These are phyloP conservation scores for Penicillium hesseltinei DNA, from an alignment of 2,329 filamentous ascomycete genomes.

Conservation along the genomic window DNA sequence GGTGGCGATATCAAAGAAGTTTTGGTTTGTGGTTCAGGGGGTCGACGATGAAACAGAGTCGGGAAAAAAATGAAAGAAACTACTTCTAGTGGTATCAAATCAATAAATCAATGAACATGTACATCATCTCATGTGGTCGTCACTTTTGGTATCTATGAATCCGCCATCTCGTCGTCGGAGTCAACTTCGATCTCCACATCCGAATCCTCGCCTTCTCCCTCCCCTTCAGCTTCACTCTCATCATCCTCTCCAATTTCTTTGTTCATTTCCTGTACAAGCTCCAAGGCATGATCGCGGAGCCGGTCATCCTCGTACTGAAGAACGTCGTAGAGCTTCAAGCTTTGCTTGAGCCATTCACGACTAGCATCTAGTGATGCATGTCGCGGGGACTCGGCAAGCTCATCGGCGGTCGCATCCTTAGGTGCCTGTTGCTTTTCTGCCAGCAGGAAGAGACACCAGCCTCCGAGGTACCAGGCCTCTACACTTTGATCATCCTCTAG, in stretches of 20 bases:
- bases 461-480: constrained; percentile 95
- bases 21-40: background rate
- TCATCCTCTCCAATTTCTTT: constrained; percentile 63
- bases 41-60: background rate
- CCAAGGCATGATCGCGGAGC: constrained; percentile 45
- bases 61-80: background rate
- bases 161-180: constrained; percentile 55
- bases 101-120: constrained; percentile 23
- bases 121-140: constrained; percentile 28
- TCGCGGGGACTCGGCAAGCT: constrained; percentile 52
- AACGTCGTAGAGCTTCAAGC: constrained; percentile 71
- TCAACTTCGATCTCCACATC: constrained; percentile 58
- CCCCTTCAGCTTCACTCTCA: constrained; percentile 54
- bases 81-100: constrained; percentile 34
- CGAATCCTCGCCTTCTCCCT: constrained; percentile 52
- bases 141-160: constrained; percentile 34
- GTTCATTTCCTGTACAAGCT: constrained; percentile 54
- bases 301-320: constrained; percentile 69
- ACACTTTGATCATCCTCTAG: constrained; percentile 90
- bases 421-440: constrained; percentile 45
- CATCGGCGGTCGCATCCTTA: constrained; percentile 33
- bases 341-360: constrained; percentile 78
- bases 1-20: constrained; percentile 20
- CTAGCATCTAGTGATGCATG: constrained; percentile 68
- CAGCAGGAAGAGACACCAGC: constrained; percentile 83